Conservation (phyloP, 192 early-diverging fungal genomes). For the Linnemannia exigua region DNA sequence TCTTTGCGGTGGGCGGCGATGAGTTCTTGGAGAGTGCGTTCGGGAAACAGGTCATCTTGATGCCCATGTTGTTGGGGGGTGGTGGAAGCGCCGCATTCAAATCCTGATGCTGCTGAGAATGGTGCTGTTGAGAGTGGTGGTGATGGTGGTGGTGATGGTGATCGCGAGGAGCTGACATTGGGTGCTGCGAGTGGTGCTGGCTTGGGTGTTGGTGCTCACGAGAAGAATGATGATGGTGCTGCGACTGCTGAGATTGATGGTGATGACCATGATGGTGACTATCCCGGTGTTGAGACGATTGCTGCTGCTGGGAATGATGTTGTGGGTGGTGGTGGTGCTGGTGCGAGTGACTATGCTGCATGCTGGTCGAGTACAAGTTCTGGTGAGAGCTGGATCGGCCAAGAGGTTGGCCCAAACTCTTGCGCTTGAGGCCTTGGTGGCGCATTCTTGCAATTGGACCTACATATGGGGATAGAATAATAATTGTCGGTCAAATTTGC, state of each 20-base stretch:
- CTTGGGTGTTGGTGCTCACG: not conserved
- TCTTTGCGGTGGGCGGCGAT: not conserved
- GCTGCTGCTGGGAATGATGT: not conserved
- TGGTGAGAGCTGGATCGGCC: constrained; percentile 35
- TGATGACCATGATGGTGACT: not conserved
- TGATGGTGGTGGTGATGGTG: constrained; percentile 6
- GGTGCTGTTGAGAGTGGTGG: not conserved
- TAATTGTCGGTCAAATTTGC: not conserved
- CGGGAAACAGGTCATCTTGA: constrained; percentile 49
- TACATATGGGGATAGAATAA: constrained; percentile 1
- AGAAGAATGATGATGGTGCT: constrained; percentile 11
- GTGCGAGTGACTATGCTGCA: constrained; percentile 1
- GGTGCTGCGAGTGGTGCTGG: not conserved
- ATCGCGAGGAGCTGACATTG: not conserved
- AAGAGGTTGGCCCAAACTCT: constrained; percentile 33
- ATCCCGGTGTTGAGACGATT: not conserved
- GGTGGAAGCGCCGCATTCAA: constrained; percentile 20
- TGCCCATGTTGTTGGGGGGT: constrained; percentile 8
- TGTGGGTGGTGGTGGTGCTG: not conserved
- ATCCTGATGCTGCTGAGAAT: constrained; percentile 4
- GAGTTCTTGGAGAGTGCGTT: not conserved
- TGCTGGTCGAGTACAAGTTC: constrained; percentile 37
- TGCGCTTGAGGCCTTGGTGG: constrained; percentile 31
- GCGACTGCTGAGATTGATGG: not conserved
- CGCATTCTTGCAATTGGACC: constrained; percentile 43